phyloP scores from a whole-genome alignment of 306 rosid species.

The Amphicarpaea edgeworthii region DNA sequence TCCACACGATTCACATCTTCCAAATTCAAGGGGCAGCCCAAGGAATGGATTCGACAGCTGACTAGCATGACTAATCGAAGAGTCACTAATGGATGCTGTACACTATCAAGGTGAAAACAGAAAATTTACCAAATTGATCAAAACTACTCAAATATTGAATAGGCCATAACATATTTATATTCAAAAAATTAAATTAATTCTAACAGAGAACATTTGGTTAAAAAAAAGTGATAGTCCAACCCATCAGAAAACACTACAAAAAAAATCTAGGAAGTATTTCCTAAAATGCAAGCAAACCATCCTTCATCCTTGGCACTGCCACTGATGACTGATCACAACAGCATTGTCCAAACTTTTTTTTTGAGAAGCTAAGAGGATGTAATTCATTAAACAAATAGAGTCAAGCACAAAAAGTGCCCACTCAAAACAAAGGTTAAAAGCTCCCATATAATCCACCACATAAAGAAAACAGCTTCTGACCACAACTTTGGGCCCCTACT shows the following conservation, averaged over 20 bases:
- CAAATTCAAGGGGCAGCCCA: conserved; percentile 91
- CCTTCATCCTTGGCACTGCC: conserved; percentile 20
- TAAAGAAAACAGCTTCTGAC: too few relatives aligned
- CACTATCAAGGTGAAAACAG: conserved; percentile 59
- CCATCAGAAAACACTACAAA: conserved; percentile 20
- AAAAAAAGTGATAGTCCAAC: neutral
- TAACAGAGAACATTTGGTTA: neutral
- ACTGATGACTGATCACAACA: conserved; percentile 30
- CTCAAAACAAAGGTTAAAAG: too few relatives aligned
- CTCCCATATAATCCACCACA: too few relatives aligned
- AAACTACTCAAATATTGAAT: conserved; percentile 19
- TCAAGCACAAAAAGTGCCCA: too few relatives aligned
- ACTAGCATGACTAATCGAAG: conserved; percentile 80
- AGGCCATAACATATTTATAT: neutral
- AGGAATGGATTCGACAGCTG: conserved; percentile 93
- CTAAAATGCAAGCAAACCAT: conserved; percentile 20
- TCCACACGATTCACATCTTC: conserved; percentile 95
- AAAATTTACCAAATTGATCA: conserved; percentile 33
- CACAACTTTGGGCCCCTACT: too few relatives aligned
- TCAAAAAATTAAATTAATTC: neutral
- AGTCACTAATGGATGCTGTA: conserved; percentile 80
- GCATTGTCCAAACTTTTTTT: conserved; percentile 21
- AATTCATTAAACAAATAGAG: too few relatives aligned
- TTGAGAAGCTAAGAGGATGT: too few relatives aligned
- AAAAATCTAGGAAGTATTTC: conserved; percentile 11